These are phyloP conservation scores for Yarrowia bubula DNA, from an alignment of 805 yeast species.

Conservation along the genomic window DNA sequence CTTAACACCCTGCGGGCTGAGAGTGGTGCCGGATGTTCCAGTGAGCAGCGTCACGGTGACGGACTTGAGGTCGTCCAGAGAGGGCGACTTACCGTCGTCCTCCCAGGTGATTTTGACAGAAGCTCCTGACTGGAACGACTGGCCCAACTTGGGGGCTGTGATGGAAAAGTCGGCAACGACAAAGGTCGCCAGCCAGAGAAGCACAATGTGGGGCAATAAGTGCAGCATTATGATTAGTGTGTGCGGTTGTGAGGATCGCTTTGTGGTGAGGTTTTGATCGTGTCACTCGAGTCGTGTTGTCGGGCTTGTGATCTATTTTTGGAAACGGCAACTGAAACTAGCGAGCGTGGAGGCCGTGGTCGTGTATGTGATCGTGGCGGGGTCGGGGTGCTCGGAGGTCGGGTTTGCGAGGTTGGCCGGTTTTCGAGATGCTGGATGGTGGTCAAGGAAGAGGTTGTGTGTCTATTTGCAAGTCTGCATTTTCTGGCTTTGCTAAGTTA, in stretches of 20 bases:
- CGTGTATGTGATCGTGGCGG: background rate
- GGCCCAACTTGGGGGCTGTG: constrained; percentile 45
- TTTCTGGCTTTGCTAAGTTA: constrained; percentile 20
- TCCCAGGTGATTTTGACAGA: constrained; percentile 52
- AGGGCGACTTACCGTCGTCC: constrained; percentile 52
- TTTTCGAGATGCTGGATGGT: background rate
- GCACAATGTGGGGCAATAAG: constrained; percentile 25
- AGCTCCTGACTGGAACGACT: constrained; percentile 42
- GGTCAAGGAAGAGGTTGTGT: background rate
- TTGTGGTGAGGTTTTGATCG: background rate
- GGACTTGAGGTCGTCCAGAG: constrained; percentile 44
- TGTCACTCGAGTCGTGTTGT: constrained; percentile 1
- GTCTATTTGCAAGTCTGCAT: constrained; percentile 16
- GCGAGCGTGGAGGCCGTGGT: constrained; percentile 11
- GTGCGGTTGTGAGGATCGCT: background rate
- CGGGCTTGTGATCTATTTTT: background rate
- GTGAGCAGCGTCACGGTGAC: constrained; percentile 63
- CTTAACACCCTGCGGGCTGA: background rate
- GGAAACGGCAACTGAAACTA: background rate
- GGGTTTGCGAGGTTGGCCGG: background rate
- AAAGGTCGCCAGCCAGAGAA: constrained; percentile 26
- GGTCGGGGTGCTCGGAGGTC: background rate
- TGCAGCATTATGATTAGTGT: constrained; percentile 24
- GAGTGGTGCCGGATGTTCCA: constrained; percentile 44
- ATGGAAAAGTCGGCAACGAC: constrained; percentile 52